Evolutionary conservation across 1,284 basidiomycete species (phyloP).

Genomic region (Papiliotrema terrestris): DNA sequence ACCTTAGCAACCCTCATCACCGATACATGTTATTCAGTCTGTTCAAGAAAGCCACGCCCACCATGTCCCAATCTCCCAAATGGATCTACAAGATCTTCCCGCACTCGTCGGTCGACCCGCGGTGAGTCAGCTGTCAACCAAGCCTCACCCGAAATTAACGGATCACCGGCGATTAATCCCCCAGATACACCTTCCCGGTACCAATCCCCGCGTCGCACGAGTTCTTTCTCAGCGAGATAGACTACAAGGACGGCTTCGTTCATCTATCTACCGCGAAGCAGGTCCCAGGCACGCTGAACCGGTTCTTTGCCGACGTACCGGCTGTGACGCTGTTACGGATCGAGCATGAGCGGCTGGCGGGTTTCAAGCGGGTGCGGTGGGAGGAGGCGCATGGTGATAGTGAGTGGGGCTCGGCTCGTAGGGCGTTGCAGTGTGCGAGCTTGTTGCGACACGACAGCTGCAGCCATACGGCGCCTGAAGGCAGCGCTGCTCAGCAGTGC

Average conservation of each 20-base stretch:
- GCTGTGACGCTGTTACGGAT: slow-evolving; percentile 56
- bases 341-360: slow-evolving; percentile 31
- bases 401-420: slow-evolving; percentile 37
- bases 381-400: slow-evolving; percentile 31
- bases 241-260: slow-evolving; percentile 55
- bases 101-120: slow-evolving; percentile 37
- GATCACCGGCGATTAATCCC: too few species aligned
- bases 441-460: too few species aligned
- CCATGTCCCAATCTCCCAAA: slow-evolving; percentile 26
- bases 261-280: slow-evolving; percentile 62
- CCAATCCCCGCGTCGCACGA: slow-evolving; percentile 37
- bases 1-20: not conserved
- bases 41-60: slow-evolving; percentile 3
- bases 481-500: too few species aligned
- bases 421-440: too few species aligned
- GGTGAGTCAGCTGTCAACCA: slow-evolving; percentile 20
- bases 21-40: not conserved
- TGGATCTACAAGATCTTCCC: slow-evolving; percentile 48
- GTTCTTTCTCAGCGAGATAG: slow-evolving; percentile 36
- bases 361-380: slow-evolving; percentile 40
- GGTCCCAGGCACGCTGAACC: slow-evolving; percentile 55
- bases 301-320: slow-evolving; percentile 55
- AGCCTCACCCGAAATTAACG: too few species aligned
- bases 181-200: slow-evolving; percentile 37
- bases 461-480: too few species aligned